Base-by-base conservation (phyloP, 306 rosid genomes). In the Castanea mollissima region DNA sequence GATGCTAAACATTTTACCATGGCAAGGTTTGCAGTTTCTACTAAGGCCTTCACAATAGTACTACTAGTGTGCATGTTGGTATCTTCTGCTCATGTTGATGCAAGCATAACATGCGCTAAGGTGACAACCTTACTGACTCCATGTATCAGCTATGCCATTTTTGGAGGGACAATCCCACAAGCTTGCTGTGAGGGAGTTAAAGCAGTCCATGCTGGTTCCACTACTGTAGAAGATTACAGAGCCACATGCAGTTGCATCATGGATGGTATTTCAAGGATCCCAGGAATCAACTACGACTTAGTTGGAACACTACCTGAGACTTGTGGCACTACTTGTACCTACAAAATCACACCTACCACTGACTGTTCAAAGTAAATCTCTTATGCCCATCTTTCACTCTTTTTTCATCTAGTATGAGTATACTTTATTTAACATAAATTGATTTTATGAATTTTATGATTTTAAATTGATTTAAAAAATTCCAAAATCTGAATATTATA, bases 341-440 rank as follows among this genome's bases (percentile, higher is more conserved):
- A 25, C 85, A 86, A 82, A 87, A 85, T 93, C 49, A 89, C 90
- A 62, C 94, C 98, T 12, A 60, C 88, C 75, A 91, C 97, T 27
- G 58, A 93, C 13, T 93, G 98, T 85, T 69, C 88, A 35, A 75
- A 46, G 92, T 85, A 75, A 71, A 71, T 27, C 31, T 60, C 51
- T 32, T 5, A 16, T 35, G 23, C 5, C 21, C 23, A 10, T 46
- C 16, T 69, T 31, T n/a, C 4, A 4, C 15, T 23, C 51, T 71
- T 6, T 46, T 59, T 23, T 29, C 11, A 20, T 23, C 5, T 52
- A 18, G 16, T 23, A 38, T 41, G 46, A 41, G 46, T 21, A 15
- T 8, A 6, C n/a, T 32, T 19, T 15, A 6, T 67, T 18, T 7
- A 3, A 18, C 11, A 55, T 60, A 31, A 3, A 27, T 73, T 23